Percentiles rank a stretch among this genome's conserved stretches.
Evolutionary conservation across 2,329 filamentous ascomycete species (phyloP).

Genomic region (Lomentospora prolificans): DNA sequence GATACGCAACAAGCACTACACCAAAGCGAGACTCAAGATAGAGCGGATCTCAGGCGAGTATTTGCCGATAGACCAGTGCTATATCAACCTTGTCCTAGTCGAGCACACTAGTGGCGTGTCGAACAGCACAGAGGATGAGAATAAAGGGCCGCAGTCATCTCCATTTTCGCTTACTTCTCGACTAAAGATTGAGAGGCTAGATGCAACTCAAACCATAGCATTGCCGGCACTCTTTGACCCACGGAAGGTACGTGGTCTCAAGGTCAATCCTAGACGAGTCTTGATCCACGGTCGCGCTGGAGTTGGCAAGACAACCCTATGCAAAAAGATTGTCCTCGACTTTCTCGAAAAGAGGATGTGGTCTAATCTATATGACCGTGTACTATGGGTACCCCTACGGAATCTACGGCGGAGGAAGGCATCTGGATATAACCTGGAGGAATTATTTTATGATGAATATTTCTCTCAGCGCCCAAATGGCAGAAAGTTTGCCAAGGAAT

Average conservation of each 20-base stretch:
- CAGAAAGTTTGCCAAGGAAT: slow-evolving; percentile 12
- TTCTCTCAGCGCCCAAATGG: slow-evolving; percentile 14
- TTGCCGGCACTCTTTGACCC: background rate
- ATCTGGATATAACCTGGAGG: slow-evolving; percentile 15
- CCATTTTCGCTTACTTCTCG: slow-evolving; percentile 19
- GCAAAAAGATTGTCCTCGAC: slow-evolving; percentile 29
- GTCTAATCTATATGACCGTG: slow-evolving; percentile 21
- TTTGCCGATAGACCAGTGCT: slow-evolving; percentile 25
- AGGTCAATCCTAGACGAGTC: slow-evolving; percentile 17
- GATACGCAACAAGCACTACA: slow-evolving; percentile 17
- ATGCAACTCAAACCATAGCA: slow-evolving; percentile 8
- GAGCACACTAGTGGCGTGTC: slow-evolving; percentile 13
- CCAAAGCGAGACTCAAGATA: slow-evolving; percentile 18
- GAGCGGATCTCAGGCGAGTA: slow-evolving; percentile 23
- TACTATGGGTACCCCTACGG: slow-evolving; percentile 30
- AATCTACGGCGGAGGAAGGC: slow-evolving; percentile 18
- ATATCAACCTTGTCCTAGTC: slow-evolving; percentile 29
- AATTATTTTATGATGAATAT: slow-evolving; percentile 19
- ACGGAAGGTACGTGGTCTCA: background rate
- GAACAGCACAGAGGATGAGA: slow-evolving; percentile 2
- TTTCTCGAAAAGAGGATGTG: slow-evolving; percentile 18
- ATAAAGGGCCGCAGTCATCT: slow-evolving; percentile 11
- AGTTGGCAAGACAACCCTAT: slow-evolving; percentile 30
- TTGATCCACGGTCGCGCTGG: slow-evolving; percentile 26
- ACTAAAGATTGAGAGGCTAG: slow-evolving; percentile 17